Evolutionary conservation across 768 basidiomycete species (phyloP).

Genomic region (Leccinum barrowsii): DNA sequence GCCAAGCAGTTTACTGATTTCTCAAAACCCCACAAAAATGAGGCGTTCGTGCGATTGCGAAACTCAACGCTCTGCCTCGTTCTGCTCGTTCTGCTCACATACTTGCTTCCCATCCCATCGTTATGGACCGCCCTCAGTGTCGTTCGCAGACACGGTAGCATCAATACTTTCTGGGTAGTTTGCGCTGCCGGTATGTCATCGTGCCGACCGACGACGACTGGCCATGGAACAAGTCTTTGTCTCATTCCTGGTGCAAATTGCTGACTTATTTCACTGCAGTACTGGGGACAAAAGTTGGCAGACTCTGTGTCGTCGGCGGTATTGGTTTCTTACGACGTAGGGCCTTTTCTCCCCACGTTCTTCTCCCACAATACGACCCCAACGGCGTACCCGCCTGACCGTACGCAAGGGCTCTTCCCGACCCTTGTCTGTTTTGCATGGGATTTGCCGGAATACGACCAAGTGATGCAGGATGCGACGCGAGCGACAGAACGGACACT

Average conservation of each 20-base stretch:
- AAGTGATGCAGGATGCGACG: too few relatives aligned
- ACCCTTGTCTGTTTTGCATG: too few relatives aligned
- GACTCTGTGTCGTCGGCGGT: too few relatives aligned
- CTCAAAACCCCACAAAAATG: conserved; percentile 35
- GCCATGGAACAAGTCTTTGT: too few relatives aligned
- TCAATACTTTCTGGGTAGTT: conserved; percentile 15
- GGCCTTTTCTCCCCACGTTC: conserved; percentile 48
- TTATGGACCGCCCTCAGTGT: conserved; percentile 33
- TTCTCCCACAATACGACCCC: conserved; percentile 34
- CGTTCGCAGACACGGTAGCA: conserved; percentile 18
- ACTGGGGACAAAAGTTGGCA: too few relatives aligned
- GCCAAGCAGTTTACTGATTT: conserved; percentile 19
- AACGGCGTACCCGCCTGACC: conserved; percentile 46
- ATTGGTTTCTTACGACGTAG: conserved; percentile 25
- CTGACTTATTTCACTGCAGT: too few relatives aligned
- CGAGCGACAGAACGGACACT: too few relatives aligned
- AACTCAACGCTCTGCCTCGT: conserved; percentile 35
- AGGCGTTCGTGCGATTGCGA: conserved; percentile 38
- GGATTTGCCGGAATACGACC: too few relatives aligned
- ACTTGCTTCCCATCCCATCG: conserved; percentile 37
- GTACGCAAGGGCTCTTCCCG: conserved; percentile 18
- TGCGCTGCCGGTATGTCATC: conserved; percentile 31
- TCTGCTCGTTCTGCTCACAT: conserved; percentile 32
- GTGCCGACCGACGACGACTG: neutral
- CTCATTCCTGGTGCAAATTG: too few relatives aligned